phyloP scores from a whole-genome alignment of 2,329 filamentous ascomycete species.

The Periconia sp. region DNA sequence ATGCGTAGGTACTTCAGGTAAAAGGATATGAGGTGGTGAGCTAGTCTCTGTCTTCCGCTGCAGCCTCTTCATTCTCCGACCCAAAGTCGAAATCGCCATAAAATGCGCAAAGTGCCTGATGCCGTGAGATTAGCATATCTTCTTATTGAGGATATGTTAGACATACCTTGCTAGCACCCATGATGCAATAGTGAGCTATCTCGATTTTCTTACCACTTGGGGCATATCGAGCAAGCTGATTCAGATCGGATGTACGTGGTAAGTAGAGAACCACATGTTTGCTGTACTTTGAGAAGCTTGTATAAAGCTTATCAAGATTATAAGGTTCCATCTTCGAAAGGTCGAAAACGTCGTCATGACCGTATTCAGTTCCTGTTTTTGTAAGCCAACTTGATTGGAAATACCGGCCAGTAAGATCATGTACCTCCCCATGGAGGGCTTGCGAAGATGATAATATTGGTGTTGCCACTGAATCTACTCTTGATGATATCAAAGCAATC shows the following conservation, averaged over 20 bases:
- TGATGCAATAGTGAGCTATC: slow-evolving; percentile 79
- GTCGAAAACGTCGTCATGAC: slow-evolving; percentile 73
- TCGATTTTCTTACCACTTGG: slow-evolving; percentile 36
- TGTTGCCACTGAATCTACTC: slow-evolving; percentile 52
- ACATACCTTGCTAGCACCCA: slow-evolving; percentile 79
- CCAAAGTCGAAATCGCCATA: slow-evolving; percentile 55
- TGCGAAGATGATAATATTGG: slow-evolving; percentile 65
- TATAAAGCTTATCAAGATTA: slow-evolving; percentile 51
- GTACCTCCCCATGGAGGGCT: slow-evolving; percentile 75
- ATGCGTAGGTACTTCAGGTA: too few relatives aligned
- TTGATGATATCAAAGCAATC: slow-evolving; percentile 79
- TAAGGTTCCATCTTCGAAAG: slow-evolving; percentile 88
- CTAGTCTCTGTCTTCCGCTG: background rate
- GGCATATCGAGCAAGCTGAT: slow-evolving; percentile 40
- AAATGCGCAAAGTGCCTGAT: slow-evolving; percentile 59
- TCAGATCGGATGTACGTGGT: slow-evolving; percentile 59
- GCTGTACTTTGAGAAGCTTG: slow-evolving; percentile 41
- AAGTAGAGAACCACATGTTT: slow-evolving; percentile 73
- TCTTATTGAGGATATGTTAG: background rate
- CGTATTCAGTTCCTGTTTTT: slow-evolving; percentile 61
- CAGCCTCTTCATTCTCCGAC: slow-evolving; percentile 9
- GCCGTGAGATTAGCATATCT: slow-evolving; percentile 5
- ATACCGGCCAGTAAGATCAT: slow-evolving; percentile 14
- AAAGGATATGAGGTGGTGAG: background rate
- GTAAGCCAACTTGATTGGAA: slow-evolving; percentile 7